These are phyloP conservation scores for Amanita rimosa DNA, from an alignment of 768 basidiomycete species.

Conservation along the genomic window DNA sequence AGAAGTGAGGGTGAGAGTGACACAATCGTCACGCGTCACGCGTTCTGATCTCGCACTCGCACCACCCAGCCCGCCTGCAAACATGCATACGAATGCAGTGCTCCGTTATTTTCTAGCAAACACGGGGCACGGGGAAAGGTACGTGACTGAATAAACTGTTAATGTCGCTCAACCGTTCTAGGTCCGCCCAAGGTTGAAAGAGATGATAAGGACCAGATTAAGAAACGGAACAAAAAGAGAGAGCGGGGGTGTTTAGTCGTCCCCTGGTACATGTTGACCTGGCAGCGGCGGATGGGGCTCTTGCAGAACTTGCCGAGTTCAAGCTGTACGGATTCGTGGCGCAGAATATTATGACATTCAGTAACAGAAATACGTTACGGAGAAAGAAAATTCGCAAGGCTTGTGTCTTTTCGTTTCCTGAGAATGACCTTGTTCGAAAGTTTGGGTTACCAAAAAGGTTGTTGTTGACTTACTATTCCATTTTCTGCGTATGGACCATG, in stretches of 20 bases:
- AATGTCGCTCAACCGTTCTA: neutral
- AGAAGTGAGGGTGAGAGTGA: no score
- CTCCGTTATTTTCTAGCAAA: neutral
- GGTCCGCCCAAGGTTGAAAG: constrained; percentile 5
- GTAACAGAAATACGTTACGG: constrained; percentile 14
- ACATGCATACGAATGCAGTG: neutral
- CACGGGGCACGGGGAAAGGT: neutral
- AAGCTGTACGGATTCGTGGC: constrained; percentile 11
- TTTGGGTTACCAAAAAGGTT: constrained; percentile 68
- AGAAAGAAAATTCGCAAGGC: constrained; percentile 31
- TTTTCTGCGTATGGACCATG: neutral
- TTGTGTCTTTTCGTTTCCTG: constrained; percentile 30
- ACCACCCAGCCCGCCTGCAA: neutral
- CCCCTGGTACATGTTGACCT: no score
- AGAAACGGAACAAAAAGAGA: constrained; percentile 12
- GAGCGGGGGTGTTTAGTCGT: constrained; percentile 18
- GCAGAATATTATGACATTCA: neutral
- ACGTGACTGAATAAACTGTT: neutral
- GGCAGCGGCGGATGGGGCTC: neutral
- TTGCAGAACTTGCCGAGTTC: constrained; percentile 36
- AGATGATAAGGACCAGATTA: constrained; percentile 9
- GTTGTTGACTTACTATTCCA: constrained; percentile 45
- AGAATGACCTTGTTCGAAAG: constrained; percentile 40
- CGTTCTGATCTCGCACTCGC: neutral
- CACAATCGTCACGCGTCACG: no score